Conservation (phyloP, 2,329 filamentous ascomycete genomes). For the Graphiopsis chlorocephala region DNA sequence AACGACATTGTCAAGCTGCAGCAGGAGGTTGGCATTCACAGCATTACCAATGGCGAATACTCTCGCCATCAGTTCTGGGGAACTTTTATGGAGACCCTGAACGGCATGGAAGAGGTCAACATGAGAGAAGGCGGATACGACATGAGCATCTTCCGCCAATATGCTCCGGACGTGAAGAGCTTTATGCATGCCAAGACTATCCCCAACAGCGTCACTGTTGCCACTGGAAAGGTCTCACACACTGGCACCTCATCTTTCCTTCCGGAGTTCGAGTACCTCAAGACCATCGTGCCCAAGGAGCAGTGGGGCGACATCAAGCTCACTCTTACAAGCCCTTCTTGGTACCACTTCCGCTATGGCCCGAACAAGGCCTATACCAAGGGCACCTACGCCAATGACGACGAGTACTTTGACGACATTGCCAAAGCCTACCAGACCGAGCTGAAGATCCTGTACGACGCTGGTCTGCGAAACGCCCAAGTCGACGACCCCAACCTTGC, state of each 20-base stretch:
- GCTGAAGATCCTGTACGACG: slow-evolving; percentile 45
- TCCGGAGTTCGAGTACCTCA: slow-evolving; percentile 60
- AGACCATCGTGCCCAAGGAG: slow-evolving; percentile 57
- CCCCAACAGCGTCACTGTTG: slow-evolving; percentile 56
- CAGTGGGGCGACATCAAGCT: slow-evolving; percentile 57
- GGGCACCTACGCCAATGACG: slow-evolving; percentile 45
- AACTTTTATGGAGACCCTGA: slow-evolving; percentile 36
- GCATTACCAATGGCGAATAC: slow-evolving; percentile 35
- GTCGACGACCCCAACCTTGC: slow-evolving; percentile 51
- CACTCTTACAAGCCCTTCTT: slow-evolving; percentile 27
- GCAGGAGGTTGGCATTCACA: slow-evolving; percentile 33
- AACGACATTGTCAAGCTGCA: slow-evolving; percentile 33
- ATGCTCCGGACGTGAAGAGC: slow-evolving; percentile 61
- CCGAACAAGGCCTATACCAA: slow-evolving; percentile 48
- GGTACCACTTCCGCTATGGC: slow-evolving; percentile 43
- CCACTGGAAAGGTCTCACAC: slow-evolving; percentile 57
- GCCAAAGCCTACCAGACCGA: slow-evolving; percentile 48
- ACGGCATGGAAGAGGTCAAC: slow-evolving; percentile 50
- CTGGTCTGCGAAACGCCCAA: slow-evolving; percentile 48
- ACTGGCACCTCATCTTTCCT: slow-evolving; percentile 54
- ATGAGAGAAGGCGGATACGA: slow-evolving; percentile 33
- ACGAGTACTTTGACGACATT: slow-evolving; percentile 48
- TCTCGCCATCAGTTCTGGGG: slow-evolving; percentile 33
- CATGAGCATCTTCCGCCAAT: slow-evolving; percentile 54
- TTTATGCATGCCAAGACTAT: slow-evolving; percentile 59